Percentiles rank a stretch among this genome's conserved stretches.
These are phyloP conservation scores for Fusarium sacchari DNA, from an alignment of 2,329 filamentous ascomycete genomes.

Conservation along the genomic window DNA sequence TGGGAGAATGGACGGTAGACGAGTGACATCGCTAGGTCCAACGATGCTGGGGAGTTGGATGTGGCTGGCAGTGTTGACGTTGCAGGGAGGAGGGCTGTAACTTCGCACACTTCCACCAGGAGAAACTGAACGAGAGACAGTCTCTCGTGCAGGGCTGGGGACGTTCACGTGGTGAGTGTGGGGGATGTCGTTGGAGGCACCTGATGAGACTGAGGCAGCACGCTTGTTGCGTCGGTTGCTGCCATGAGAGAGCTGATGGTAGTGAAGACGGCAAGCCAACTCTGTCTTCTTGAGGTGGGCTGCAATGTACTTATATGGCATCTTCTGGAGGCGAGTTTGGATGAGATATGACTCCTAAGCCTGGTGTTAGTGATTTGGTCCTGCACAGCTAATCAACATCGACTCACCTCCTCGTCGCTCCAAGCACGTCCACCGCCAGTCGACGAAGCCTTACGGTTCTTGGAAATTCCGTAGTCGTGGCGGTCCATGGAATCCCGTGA, in stretches of 20 bases:
- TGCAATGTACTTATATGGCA: conserved; percentile 92
- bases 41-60: conserved; percentile 65
- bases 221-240: conserved; percentile 84
- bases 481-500: conserved; percentile 65
- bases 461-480: conserved; percentile 69
- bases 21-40: conserved; percentile 55
- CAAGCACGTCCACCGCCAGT: conserved; percentile 82
- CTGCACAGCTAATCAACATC: background rate
- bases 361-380: conserved; percentile 24
- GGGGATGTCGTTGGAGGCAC: conserved; percentile 62
- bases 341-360: conserved; percentile 82
- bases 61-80: conserved; percentile 52
- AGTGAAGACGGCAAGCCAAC: conserved; percentile 86
- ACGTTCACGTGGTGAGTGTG: conserved; percentile 57
- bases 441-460: conserved; percentile 74
- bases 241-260: conserved; percentile 85
- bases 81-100: conserved; percentile 57
- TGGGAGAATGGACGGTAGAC: conserved; percentile 71
- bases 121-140: conserved; percentile 59
- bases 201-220: conserved; percentile 74
- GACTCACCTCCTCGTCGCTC: conserved; percentile 83
- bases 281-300: conserved; percentile 88
- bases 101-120: conserved; percentile 58
- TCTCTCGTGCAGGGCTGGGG: conserved; percentile 62
- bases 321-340: conserved; percentile 85